phyloP scores from a whole-genome alignment of 768 basidiomycete species.

The Phlegmacium glaucopus region DNA sequence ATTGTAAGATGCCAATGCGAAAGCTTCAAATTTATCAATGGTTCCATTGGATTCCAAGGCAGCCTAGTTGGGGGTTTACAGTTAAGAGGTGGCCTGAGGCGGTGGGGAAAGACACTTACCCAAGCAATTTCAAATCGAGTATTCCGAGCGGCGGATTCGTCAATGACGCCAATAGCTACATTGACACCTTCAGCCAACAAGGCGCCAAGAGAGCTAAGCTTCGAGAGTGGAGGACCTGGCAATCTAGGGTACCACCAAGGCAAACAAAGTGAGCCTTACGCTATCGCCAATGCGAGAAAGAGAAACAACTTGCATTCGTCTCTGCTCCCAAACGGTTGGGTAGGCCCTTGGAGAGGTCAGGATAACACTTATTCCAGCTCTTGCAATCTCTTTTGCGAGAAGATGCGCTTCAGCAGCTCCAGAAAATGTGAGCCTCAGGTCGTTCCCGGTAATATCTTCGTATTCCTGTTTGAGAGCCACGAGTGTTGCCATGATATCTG shows the following conservation, averaged over 20 bases:
- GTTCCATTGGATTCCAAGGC: slow-evolving; percentile 32
- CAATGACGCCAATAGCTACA: slow-evolving; percentile 55
- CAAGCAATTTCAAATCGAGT: slow-evolving; percentile 64
- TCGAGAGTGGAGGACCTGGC: slow-evolving; percentile 67
- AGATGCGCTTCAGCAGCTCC: slow-evolving; percentile 63
- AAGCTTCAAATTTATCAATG: slow-evolving; percentile 35
- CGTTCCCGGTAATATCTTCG: slow-evolving; percentile 31
- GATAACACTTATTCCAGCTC: slow-evolving; percentile 68
- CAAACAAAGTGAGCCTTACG: background rate
- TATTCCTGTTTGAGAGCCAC: slow-evolving; percentile 56
- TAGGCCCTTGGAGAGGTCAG: slow-evolving; percentile 59
- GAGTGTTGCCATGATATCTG: slow-evolving; percentile 73
- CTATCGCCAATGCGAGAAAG: background rate
- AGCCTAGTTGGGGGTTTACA: too few relatives aligned
- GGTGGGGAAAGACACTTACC: slow-evolving; percentile 36
- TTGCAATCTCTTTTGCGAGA: slow-evolving; percentile 58
- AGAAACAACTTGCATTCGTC: slow-evolving; percentile 48
- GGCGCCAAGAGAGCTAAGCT: slow-evolving; percentile 48
- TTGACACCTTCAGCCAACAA: slow-evolving; percentile 61
- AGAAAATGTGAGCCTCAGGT: slow-evolving; percentile 45
- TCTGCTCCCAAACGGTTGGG: slow-evolving; percentile 62
- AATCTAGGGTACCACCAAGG: slow-evolving; percentile 32
- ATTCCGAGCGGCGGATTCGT: slow-evolving; percentile 64
- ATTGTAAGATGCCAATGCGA: slow-evolving; percentile 39
- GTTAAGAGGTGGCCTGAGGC: too few relatives aligned